These are phyloP conservation scores for Boletus rufocinnamomeus DNA, from an alignment of 768 basidiomycete species.

Conservation along the genomic window DNA sequence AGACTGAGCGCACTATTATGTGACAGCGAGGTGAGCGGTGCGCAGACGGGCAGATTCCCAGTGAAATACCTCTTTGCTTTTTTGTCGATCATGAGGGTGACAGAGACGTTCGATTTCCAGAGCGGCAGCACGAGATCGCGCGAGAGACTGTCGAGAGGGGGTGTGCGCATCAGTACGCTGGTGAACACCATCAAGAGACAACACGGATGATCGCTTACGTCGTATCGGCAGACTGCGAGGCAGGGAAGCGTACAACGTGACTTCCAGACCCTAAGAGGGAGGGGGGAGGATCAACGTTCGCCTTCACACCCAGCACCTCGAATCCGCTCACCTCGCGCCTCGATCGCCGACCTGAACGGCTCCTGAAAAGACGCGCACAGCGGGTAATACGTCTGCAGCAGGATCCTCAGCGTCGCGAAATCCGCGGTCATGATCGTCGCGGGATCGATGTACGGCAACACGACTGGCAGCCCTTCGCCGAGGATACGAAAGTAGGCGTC, in stretches of 20 bases:
- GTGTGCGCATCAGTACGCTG: no score
- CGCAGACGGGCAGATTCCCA: no score
- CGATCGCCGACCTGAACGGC: slow-evolving; percentile 56
- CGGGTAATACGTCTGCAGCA: slow-evolving; percentile 83
- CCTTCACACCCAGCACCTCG: slow-evolving; percentile 37
- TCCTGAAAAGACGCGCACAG: slow-evolving; percentile 62
- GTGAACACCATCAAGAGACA: background rate
- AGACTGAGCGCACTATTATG: slow-evolving; percentile 81
- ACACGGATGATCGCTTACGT: slow-evolving; percentile 45
- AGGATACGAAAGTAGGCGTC: slow-evolving; percentile 74
- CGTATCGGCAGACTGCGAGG: slow-evolving; percentile 51
- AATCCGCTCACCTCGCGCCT: slow-evolving; percentile 52
- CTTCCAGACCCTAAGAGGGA: slow-evolving; percentile 59
- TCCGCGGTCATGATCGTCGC: slow-evolving; percentile 60
- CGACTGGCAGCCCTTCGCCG: slow-evolving; percentile 79
- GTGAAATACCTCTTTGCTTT: slow-evolving; percentile 76
- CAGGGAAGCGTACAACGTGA: slow-evolving; percentile 68
- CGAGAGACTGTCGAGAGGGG: slow-evolving; percentile 49
- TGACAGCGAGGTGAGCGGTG: background rate
- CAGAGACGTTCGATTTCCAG: slow-evolving; percentile 89
- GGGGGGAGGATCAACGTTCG: background rate
- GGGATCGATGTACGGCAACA: slow-evolving; percentile 80
- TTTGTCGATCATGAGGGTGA: slow-evolving; percentile 95
- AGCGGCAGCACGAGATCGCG: slow-evolving; percentile 88
- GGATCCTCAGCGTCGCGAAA: slow-evolving; percentile 55